A percentile compares a stretch with the other conserved stretches of the same genome.
phyloP scores from a whole-genome alignment of 1,284 basidiomycete species.

The Naganishia sp. region DNA sequence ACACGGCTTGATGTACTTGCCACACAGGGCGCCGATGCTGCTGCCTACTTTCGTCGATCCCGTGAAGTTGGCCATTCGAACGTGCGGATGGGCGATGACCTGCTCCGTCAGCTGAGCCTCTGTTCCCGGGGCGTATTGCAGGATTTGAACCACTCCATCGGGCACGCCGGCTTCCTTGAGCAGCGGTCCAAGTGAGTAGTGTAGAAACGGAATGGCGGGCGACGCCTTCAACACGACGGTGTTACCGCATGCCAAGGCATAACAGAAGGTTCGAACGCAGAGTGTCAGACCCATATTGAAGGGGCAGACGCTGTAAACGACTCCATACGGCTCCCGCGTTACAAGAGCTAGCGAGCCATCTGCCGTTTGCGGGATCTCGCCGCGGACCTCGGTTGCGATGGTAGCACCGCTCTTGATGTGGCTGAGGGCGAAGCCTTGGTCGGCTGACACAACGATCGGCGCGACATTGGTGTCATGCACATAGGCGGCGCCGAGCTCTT shows the following conservation, averaged over 20 bases:
- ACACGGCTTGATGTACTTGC: constrained; percentile 55
- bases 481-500: constrained; percentile 28
- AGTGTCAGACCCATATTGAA: constrained; percentile 33
- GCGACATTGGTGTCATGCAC: constrained; percentile 29
- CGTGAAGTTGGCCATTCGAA: constrained; percentile 51
- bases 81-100: constrained; percentile 26
- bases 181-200: constrained; percentile 27
- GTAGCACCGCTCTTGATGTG: constrained; percentile 31
- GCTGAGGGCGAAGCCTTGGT: constrained; percentile 17
- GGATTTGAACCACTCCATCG: constrained; percentile 26
- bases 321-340: constrained; percentile 31
- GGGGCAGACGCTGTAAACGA: constrained; percentile 21
- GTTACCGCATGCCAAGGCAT: constrained; percentile 66
- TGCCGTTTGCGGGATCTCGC: constrained; percentile 31
- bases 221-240: constrained; percentile 61
- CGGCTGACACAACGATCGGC: constrained; percentile 10
- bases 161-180: constrained; percentile 31
- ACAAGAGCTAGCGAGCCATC: constrained; percentile 31
- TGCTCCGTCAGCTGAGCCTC: constrained; percentile 26
- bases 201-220: constrained; percentile 26
- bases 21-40: constrained; percentile 50
- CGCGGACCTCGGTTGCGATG: constrained; percentile 30
- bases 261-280: constrained; percentile 30
- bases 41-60: constrained; percentile 55
- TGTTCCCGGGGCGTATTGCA: constrained; percentile 29